Evolutionary conservation across 2,329 filamentous ascomycete species (phyloP), one percentile per base, ranked within the genome.

Genomic region (Nemania bipapillata): DNA sequence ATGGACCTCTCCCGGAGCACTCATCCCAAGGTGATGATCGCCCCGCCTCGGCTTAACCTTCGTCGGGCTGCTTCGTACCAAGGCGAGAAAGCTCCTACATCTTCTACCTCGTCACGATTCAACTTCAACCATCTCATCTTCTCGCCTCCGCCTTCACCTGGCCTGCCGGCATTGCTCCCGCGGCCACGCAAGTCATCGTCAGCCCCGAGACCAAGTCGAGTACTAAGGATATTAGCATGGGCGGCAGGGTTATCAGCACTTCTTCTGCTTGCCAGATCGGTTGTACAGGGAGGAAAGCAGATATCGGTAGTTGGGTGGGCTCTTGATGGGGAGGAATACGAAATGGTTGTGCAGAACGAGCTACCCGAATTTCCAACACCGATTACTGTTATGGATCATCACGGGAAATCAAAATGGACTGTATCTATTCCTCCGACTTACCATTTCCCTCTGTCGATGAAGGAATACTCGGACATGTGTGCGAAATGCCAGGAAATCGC

Each of bases 281-380:
- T 79, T 37, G 68, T 83, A 30, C 78, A 77, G 24, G 76, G 77
- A 15, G 73, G 77, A 45, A 74, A 73, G 37, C 71, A 71, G 26
- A 73, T 79, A 57, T 77, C 73, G 45, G 76, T 77, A 20, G 77
- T 83, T 52, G 78, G 77, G 58, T 85, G 83, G 80, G 76, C 80
- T 17, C 77, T 80, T 3, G 73, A 78, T 17, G 55, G 59, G 7
- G 82, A 86, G 54, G 81, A 87, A 57, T 90, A 89, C 77, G 90
- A 92, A 74, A 89, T 92, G 84, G 86, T 92, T 7, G 87, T 85
- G 42, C 88, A 88, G 68, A 86, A 89, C 69, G 83, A 83, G 49
- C 79, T 93, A n/a, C 92, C 92, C 0, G 85, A 90, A 30, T 89
- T 92, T 70, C 90, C 92, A 0, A 91, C 90, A 0, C 91, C 92